These are phyloP conservation scores for Coemansia nantahalensis DNA, from an alignment of 192 early-diverging fungal genomes.

Conservation along the genomic window DNA sequence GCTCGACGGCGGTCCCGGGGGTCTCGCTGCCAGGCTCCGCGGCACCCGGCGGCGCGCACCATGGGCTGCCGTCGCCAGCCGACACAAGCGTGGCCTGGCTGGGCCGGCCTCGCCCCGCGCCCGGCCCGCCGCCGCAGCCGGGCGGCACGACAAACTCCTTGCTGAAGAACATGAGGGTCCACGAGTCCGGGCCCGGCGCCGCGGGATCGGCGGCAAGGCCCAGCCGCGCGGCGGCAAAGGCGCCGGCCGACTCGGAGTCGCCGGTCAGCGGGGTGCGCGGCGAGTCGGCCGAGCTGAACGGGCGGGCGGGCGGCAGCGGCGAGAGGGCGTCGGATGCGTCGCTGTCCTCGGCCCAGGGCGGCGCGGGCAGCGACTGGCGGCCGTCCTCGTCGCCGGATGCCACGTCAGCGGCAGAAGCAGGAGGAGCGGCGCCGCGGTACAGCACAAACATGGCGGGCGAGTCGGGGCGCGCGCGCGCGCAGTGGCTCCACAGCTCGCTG, in stretches of 20 bases:
- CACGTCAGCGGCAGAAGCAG: too few relatives aligned
- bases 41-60: too few relatives aligned
- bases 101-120: not conserved
- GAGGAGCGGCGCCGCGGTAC: not conserved
- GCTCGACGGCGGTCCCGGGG: too few relatives aligned
- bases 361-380: too few relatives aligned
- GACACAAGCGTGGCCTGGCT: conserved; percentile 9
- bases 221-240: conserved; percentile 23
- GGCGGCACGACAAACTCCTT: conserved; percentile 46
- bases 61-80: not conserved
- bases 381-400: too few relatives aligned
- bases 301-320: conserved; percentile 2
- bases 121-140: not conserved
- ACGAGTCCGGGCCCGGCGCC: conserved; percentile 16
- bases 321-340: conserved; percentile 8
- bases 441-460: conserved; percentile 15
- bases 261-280: not conserved
- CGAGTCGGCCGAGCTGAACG: not conserved
- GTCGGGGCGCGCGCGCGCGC: conserved; percentile 6
- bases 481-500: conserved; percentile 23
- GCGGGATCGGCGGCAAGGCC: not conserved
- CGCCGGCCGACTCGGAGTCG: conserved; percentile 17
- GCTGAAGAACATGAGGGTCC: conserved; percentile 54
- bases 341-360: too few relatives aligned
- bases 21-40: too few relatives aligned